phyloP scores from a whole-genome alignment of 345 rosid genomes.

The Syzygium aromaticum region DNA sequence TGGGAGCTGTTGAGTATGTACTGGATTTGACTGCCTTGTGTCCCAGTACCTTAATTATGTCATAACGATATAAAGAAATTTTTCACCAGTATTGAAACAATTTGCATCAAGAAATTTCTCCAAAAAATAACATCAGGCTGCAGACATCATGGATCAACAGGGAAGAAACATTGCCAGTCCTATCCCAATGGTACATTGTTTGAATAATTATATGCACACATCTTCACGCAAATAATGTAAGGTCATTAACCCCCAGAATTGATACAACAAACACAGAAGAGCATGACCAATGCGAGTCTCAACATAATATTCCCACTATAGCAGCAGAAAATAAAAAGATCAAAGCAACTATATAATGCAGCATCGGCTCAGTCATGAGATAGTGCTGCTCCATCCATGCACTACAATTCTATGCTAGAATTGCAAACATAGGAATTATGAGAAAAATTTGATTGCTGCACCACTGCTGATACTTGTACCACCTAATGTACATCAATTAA shows the following conservation, averaged over 20 bases:
- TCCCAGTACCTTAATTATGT: conserved; percentile 74
- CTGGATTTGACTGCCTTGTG: conserved; percentile 77
- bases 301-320: not conserved
- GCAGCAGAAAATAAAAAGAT: not conserved
- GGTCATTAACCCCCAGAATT: not conserved
- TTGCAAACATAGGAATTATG: not conserved
- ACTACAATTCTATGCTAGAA: not conserved
- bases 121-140: not conserved
- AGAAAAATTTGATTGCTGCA: not conserved
- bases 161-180: not conserved
- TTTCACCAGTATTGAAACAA: not conserved
- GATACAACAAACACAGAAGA: not conserved
- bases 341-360: not conserved
- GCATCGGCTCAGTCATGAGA: not conserved
- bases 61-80: not conserved
- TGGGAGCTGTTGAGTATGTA: conserved; percentile 91
- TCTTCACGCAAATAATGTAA: not conserved
- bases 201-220: not conserved
- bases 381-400: not conserved
- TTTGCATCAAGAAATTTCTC: not conserved
- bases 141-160: not conserved
- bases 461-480: not conserved
- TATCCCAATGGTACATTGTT: not conserved
- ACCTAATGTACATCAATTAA: not conserved
- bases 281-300: not conserved